Conservation (phyloP, 2,329 filamentous ascomycete species). For the Cercospora brassicicola region DNA sequence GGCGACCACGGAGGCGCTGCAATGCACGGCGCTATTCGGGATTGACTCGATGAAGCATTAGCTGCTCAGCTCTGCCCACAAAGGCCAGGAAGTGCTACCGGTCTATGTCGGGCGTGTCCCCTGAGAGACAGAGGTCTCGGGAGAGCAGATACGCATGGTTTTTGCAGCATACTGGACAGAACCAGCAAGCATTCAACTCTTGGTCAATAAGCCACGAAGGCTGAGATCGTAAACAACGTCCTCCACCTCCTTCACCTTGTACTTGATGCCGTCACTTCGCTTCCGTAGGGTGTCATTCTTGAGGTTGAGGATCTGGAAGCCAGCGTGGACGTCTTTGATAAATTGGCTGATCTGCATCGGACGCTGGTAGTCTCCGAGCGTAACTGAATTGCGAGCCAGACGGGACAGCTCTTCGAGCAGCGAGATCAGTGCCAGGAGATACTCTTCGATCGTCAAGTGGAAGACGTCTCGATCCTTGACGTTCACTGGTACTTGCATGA, state of each 20-base stretch:
- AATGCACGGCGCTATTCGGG: conserved; percentile 25
- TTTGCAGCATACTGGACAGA: neutral
- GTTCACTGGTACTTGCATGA: conserved; percentile 87
- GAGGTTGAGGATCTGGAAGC: conserved; percentile 94
- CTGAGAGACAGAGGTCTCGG: neutral
- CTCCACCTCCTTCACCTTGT: conserved; percentile 95
- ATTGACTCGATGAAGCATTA: neutral
- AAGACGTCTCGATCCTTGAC: conserved; percentile 86
- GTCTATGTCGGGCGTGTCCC: neutral
- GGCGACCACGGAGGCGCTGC: conserved; percentile 7
- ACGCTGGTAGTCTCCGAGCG: conserved; percentile 80
- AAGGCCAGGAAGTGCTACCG: neutral
- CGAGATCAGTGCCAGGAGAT: conserved; percentile 81
- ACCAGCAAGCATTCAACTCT: conserved; percentile 21
- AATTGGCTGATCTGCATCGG: conserved; percentile 87
- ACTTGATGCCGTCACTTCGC: conserved; percentile 91
- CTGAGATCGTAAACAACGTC: conserved; percentile 96
- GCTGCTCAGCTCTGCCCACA: conserved; percentile 19
- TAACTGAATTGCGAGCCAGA: conserved; percentile 91
- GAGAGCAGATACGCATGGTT: neutral
- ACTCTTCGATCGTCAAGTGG: conserved; percentile 96
- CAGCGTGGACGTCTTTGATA: conserved; percentile 91
- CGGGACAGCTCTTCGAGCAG: conserved; percentile 88
- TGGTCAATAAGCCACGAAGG: conserved; percentile 66
- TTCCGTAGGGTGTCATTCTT: conserved; percentile 92